These are phyloP conservation scores for Gyromitra esculenta DNA, from an alignment of 2,329 filamentous ascomycete genomes.

Conservation along the genomic window DNA sequence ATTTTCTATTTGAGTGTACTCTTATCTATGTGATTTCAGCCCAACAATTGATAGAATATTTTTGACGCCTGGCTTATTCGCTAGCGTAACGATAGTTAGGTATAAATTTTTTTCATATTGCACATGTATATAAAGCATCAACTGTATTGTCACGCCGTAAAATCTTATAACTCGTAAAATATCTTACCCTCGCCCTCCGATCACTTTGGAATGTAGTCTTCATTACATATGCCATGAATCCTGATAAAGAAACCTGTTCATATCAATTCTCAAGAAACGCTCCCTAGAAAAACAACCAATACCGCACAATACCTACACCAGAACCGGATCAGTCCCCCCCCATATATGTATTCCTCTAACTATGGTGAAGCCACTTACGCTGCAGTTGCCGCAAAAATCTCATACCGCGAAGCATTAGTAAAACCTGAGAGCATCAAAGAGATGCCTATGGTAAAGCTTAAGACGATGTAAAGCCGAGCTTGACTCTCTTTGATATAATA, in stretches of 20 bases:
- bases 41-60: no score
- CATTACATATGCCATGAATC: background rate
- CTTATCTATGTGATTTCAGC: no score
- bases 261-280: background rate
- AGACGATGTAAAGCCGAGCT: conserved; percentile 13
- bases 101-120: no score
- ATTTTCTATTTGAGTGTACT: no score
- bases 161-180: background rate
- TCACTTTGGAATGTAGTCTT: background rate
- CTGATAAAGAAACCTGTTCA: background rate
- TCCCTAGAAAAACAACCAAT: conserved; percentile 17
- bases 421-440: conserved; percentile 12
- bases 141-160: no score
- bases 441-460: conserved; percentile 13
- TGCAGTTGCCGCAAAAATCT: conserved; percentile 26
- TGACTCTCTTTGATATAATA: conserved; percentile 2
- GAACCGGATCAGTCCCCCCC: background rate
- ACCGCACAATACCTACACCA: conserved; percentile 11
- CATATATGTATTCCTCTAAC: background rate
- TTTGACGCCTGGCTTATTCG: no score
- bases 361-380: background rate
- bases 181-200: background rate
- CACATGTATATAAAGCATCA: no score
- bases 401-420: conserved; percentile 13
- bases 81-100: no score